Evolutionary conservation across 305 asterid species (phyloP).

Genomic region (Fraxinus dipetala): DNA sequence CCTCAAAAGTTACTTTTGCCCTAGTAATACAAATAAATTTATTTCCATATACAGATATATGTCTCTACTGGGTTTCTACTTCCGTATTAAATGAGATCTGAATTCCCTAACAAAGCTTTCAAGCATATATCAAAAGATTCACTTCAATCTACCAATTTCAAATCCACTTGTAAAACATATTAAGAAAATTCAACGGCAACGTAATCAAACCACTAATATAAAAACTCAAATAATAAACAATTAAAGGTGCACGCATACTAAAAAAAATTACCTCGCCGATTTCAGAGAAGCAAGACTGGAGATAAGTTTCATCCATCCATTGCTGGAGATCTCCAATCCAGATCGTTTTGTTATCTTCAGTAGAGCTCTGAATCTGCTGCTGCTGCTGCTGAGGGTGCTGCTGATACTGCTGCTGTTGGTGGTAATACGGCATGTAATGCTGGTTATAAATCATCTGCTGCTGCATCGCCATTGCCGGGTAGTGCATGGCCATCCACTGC

Average conservation of each 20-base stretch:
- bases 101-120: conserved; percentile 15
- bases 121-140: conserved; percentile 22
- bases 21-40: neutral
- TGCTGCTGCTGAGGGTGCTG: conserved; percentile 39
- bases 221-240: conserved; percentile 9
- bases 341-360: conserved; percentile 84
- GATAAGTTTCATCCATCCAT: conserved; percentile 93
- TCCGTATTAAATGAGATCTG: conserved; percentile 7
- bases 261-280: conserved; percentile 61
- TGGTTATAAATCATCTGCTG: conserved; percentile 78
- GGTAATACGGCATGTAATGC: conserved; percentile 80
- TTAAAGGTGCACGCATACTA: neutral
- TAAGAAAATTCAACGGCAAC: neutral
- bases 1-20: neutral
- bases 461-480: conserved; percentile 72
- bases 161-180: conserved; percentile 1
- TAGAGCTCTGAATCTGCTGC: conserved; percentile 60
- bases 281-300: conserved; percentile 72
- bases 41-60: neutral
- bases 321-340: conserved; percentile 99
- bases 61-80: neutral
- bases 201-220: neutral
- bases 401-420: conserved; percentile 44
- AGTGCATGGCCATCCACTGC: conserved; percentile 67
- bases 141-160: conserved; percentile 10